Evolutionary conservation across 164 flowering plant genomes (phyloP), one percentile per base, ranked within the genome.

Genomic region (Annona squamosa): DNA sequence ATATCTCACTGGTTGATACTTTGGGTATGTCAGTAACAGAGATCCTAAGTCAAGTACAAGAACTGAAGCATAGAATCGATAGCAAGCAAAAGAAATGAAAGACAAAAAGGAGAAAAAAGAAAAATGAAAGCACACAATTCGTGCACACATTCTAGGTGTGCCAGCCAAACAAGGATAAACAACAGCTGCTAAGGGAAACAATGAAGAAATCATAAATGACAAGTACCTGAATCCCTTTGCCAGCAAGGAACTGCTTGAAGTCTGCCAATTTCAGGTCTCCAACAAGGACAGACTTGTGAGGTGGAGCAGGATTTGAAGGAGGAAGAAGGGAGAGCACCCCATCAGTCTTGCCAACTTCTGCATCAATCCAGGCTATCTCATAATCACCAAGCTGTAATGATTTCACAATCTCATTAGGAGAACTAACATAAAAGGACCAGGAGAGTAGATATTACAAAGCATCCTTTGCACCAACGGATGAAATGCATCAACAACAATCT

Each of bases 361-460:
- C 90, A 85, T 93, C 99, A 63, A 87, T 79, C 99, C 99, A 95
- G 75, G 99, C 92, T 78, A 95, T 77, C 86, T 95, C 99, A 82
- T 90, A 79, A 66, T 95, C 98, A 62, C 99, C 99, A 64, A 95
- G 89, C 98, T 95, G 91, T 70, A 79, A 77, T 63, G 59, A 72
- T 37, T 73, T 16, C 52, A 79, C 13, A 37, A 44, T 42, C 69
- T 77, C 56, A 77, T 68, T 17, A 62, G 45, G 13, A n/a, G 2
- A 63, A 17, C 19, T 16, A 63, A 17, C 59, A 5, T 52, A 52
- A 16, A 52, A 52, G 13, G 59, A 52, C 59, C 37, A 26, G 37
- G 37, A 26, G 37, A 26, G 37, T 26, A 26, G 37, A 26, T 26
- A 26, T 26, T 26, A 26, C 37, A 26, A 26, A 26, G 37, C 37